Conservation (phyloP, 805 yeast species). For the Metschnikowia reukaufii region DNA sequence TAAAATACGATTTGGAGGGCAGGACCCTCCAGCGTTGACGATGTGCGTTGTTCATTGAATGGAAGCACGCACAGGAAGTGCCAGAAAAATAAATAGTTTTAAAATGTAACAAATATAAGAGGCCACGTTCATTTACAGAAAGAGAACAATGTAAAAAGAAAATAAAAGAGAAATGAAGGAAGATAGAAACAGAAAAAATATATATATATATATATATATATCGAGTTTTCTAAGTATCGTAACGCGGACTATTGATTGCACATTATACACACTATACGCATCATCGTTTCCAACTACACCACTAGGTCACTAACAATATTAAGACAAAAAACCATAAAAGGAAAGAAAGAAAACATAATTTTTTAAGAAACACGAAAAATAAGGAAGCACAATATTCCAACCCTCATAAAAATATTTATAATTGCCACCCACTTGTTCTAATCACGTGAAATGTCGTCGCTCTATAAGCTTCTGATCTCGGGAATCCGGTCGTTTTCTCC, state of each 20-base stretch:
- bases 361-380: neutral
- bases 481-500: conserved; percentile 93
- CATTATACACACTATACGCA: neutral
- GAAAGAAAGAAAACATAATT: neutral
- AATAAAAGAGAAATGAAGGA: too few species aligned
- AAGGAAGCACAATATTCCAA: neutral
- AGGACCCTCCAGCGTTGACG: neutral
- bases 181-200: neutral
- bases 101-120: neutral
- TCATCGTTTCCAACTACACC: too few species aligned
- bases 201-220: too few species aligned
- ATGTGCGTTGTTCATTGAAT: too few species aligned
- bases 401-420: too few species aligned
- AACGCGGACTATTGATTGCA: too few species aligned
- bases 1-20: neutral
- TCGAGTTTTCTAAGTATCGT: too few species aligned
- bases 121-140: too few species aligned
- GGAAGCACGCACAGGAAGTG: too few species aligned
- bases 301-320: too few species aligned
- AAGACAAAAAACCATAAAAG: too few species aligned
- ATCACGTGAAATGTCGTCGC: conserved; percentile 34
- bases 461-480: conserved; percentile 53
- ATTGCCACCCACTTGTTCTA: too few species aligned
- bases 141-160: neutral
- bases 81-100: neutral